Evolutionary conservation across 2,329 filamentous ascomycete species (phyloP).

Genomic region (Huntiella omanensis): DNA sequence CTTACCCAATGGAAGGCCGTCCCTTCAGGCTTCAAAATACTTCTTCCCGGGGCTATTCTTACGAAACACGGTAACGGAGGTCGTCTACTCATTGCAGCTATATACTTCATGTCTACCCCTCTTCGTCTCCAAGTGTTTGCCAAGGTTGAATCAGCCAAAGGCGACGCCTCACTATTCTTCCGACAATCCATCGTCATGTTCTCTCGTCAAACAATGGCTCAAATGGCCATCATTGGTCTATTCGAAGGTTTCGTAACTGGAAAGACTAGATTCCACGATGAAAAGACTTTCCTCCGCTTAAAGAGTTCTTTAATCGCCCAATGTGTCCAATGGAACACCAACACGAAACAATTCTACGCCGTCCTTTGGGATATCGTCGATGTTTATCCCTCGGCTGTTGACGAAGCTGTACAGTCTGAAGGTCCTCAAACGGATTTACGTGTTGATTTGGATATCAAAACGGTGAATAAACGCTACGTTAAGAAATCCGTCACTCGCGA

Average conservation of each 20-base stretch:
- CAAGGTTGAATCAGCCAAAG: background rate
- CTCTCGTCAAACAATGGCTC: background rate
- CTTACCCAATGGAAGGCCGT: slow-evolving; percentile 6
- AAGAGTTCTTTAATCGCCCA: background rate
- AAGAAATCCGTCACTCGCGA: slow-evolving; percentile 31
- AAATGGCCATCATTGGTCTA: slow-evolving; percentile 5
- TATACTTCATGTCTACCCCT: slow-evolving; percentile 2
- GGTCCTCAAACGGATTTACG: background rate
- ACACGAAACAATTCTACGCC: background rate
- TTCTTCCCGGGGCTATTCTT: background rate
- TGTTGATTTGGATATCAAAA: background rate
- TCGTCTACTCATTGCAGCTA: slow-evolving; percentile 1
- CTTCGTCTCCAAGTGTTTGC: slow-evolving; percentile 2
- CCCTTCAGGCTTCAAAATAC: slow-evolving; percentile 2
- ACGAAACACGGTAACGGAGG: slow-evolving; percentile 1
- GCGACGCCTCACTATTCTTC: background rate
- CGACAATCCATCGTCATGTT: slow-evolving; percentile 2
- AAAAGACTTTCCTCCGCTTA: background rate
- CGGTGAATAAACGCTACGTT: slow-evolving; percentile 18
- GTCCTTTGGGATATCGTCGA: slow-evolving; percentile 4
- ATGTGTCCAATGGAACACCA: background rate
- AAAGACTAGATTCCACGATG: background rate
- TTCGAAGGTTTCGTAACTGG: background rate
- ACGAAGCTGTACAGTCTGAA: slow-evolving; percentile 5
- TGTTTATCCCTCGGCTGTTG: slow-evolving; percentile 4